Evolutionary conservation across 2,329 filamentous ascomycete genomes (phyloP).

Genomic region (Tolypocladium ovalisporum): DNA sequence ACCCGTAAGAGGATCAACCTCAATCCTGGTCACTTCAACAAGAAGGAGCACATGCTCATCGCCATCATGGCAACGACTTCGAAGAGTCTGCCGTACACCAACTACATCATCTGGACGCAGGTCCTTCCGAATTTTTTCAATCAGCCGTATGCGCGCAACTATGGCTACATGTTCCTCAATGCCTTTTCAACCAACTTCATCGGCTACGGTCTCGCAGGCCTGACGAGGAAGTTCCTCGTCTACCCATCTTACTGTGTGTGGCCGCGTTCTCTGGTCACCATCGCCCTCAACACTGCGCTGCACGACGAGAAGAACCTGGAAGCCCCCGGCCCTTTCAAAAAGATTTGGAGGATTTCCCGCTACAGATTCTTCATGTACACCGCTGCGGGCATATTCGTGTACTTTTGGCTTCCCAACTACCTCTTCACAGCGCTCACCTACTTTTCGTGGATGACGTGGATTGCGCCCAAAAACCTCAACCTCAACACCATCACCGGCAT

Average conservation of each 20-base stretch:
- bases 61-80: constrained; percentile 44
- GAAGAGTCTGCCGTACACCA: constrained; percentile 35
- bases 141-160: constrained; percentile 34
- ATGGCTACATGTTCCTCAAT: constrained; percentile 39
- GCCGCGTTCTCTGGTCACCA: constrained; percentile 39
- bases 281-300: constrained; percentile 37
- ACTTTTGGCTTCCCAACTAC: constrained; percentile 43
- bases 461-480: constrained; percentile 29
- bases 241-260: constrained; percentile 42
- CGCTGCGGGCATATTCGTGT: constrained; percentile 37
- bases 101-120: constrained; percentile 39
- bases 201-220: constrained; percentile 43
- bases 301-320: constrained; percentile 26
- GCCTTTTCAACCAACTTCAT: constrained; percentile 41
- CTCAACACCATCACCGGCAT: constrained; percentile 26
- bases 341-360: constrained; percentile 28
- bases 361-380: constrained; percentile 34
- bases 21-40: constrained; percentile 41
- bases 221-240: constrained; percentile 37
- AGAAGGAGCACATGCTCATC: constrained; percentile 47
- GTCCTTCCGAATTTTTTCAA: constrained; percentile 37
- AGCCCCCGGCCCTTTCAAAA: constrained; percentile 18
- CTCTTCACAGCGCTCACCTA: constrained; percentile 34
- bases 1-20: constrained; percentile 21
- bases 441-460: constrained; percentile 46